These are phyloP conservation scores for Grosmannia clavigera DNA, from an alignment of 2,329 filamentous ascomycete species.

Conservation along the genomic window DNA sequence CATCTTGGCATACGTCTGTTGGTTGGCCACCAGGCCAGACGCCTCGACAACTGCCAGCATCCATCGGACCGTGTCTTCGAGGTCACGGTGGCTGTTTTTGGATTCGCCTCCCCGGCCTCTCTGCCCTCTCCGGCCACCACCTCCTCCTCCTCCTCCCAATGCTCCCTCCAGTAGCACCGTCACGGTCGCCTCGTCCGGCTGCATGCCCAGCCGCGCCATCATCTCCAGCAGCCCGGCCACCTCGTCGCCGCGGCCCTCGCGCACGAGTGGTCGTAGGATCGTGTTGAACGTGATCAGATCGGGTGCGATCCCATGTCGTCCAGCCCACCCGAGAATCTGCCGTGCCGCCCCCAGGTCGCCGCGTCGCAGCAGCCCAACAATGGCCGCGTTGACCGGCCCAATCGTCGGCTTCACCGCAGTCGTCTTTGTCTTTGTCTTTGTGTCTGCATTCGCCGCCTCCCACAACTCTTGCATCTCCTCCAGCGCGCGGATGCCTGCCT, in stretches of 20 bases:
- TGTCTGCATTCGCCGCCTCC: constrained; percentile 21
- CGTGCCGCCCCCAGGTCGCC: constrained; percentile 35
- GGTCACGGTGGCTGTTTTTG: neutral
- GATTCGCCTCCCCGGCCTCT: neutral
- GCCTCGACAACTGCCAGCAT: constrained; percentile 46
- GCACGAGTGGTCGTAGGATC: constrained; percentile 49
- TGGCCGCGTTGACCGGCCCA: constrained; percentile 55
- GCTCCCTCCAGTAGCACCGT: constrained; percentile 57
- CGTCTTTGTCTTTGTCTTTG: neutral
- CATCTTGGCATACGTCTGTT: constrained; percentile 55
- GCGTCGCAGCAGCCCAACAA: constrained; percentile 47
- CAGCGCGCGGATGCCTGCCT: constrained; percentile 49
- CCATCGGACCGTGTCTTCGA: constrained; percentile 26
- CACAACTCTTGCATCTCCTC: constrained; percentile 54
- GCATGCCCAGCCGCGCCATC: constrained; percentile 45
- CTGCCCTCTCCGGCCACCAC: constrained; percentile 19
- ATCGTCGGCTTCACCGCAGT: constrained; percentile 45
- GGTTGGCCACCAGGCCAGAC: constrained; percentile 45
- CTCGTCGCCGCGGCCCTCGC: constrained; percentile 31
- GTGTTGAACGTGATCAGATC: constrained; percentile 55
- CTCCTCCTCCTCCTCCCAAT: constrained; percentile 27
- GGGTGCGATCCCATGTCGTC: constrained; percentile 39
- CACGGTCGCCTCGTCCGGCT: constrained; percentile 57
- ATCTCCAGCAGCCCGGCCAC: constrained; percentile 39
- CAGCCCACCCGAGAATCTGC: constrained; percentile 47